Percentiles rank a stretch among this genome's conserved stretches.
Evolutionary conservation across 768 basidiomycete genomes (phyloP).

Genomic region (Omphalotus guepiniiformis): DNA sequence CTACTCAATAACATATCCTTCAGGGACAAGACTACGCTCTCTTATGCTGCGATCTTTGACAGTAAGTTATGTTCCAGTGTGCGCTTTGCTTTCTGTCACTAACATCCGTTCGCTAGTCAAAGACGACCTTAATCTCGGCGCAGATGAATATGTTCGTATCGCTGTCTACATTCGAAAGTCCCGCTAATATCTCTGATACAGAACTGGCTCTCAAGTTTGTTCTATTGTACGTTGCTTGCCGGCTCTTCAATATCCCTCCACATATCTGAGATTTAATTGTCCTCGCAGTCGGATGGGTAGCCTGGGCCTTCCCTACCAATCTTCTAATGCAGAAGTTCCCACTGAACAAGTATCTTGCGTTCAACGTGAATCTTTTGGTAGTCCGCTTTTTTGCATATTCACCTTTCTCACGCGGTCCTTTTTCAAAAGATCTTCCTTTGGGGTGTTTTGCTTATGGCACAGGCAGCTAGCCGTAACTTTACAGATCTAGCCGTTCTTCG

Average conservation of each 20-base stretch:
- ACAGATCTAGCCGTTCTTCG: conserved; percentile 31
- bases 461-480: conserved; percentile 35
- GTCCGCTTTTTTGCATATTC: not conserved
- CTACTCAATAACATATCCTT: not conserved
- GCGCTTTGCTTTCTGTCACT: not conserved
- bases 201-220: conserved; percentile 27
- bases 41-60: conserved; percentile 27
- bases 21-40: conserved; percentile 22
- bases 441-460: conserved; percentile 36
- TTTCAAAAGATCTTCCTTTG: conserved; percentile 15
- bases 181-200: not conserved
- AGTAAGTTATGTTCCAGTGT: not conserved
- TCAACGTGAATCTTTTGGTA: conserved; percentile 31
- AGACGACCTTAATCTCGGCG: conserved; percentile 26
- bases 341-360: conserved; percentile 32
- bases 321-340: conserved; percentile 35
- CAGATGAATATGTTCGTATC: conserved; percentile 27
- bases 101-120: conserved; percentile 12
- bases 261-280: not conserved
- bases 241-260: not conserved
- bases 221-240: conserved; percentile 25
- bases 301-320: conserved; percentile 37
- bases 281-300: conserved; percentile 28
- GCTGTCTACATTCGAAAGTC: not conserved
- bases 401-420: not conserved